Evolutionary conservation across 805 yeast species (phyloP).

Genomic region (Lachancea thermotolerans): DNA sequence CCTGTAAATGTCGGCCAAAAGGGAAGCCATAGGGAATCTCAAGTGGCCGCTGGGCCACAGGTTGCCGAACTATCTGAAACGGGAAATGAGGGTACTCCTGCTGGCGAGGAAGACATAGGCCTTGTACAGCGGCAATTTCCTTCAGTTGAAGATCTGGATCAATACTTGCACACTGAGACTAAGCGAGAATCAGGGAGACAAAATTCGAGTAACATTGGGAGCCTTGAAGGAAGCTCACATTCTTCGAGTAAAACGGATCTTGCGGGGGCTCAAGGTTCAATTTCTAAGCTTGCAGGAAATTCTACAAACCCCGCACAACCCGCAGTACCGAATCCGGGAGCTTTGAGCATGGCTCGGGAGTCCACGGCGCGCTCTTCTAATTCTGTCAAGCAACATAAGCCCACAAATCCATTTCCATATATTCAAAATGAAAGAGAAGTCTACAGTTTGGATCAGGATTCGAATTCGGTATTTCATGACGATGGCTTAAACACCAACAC

Average conservation of each 20-base stretch:
- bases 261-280: background rate
- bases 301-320: background rate
- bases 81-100: background rate
- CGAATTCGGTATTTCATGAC: background rate
- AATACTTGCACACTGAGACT: background rate
- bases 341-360: slow-evolving; percentile 1
- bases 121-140: slow-evolving; percentile 7
- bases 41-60: too few relatives aligned
- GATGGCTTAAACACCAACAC: background rate
- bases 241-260: slow-evolving; percentile 5
- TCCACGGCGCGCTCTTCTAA: slow-evolving; percentile 4
- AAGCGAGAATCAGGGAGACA: background rate
- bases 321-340: background rate
- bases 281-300: background rate
- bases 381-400: slow-evolving; percentile 25
- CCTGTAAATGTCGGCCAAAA: slow-evolving; percentile 18
- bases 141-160: slow-evolving; percentile 5
- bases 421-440: slow-evolving; percentile 7
- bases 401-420: slow-evolving; percentile 31
- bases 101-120: slow-evolving; percentile 4
- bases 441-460: background rate
- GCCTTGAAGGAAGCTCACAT: slow-evolving; percentile 1
- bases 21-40: background rate
- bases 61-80: background rate
- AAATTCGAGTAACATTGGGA: background rate